Evolutionary conservation across 768 basidiomycete species (phyloP).

Genomic region (Lactifluus subvellereus): DNA sequence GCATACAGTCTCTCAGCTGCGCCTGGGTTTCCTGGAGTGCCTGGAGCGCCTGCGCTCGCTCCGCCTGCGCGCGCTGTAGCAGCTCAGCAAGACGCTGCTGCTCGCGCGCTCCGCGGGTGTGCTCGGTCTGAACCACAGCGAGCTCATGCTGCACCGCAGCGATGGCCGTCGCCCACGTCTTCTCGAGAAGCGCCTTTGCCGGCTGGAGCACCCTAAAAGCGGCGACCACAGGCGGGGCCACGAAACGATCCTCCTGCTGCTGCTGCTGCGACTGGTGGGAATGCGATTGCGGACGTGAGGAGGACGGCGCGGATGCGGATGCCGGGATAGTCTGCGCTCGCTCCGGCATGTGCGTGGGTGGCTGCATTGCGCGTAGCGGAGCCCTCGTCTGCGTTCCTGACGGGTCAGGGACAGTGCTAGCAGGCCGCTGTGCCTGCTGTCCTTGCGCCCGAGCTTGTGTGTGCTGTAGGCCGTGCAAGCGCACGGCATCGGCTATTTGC

Average conservation of each 20-base stretch:
- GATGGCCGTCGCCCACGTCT: conserved; percentile 19
- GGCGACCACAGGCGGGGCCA: background rate
- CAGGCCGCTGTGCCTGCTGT: conserved; percentile 4
- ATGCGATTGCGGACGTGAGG: background rate
- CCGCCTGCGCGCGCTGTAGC: conserved; percentile 1
- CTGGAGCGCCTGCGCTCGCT: background rate
- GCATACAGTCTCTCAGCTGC: conserved; percentile 4
- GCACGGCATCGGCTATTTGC: background rate
- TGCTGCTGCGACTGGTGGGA: background rate
- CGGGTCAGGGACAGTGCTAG: background rate
- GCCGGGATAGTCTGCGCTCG: background rate
- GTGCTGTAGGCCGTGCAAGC: background rate
- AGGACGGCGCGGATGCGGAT: background rate
- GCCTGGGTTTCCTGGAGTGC: background rate
- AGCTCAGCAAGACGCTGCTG: background rate
- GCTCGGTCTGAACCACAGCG: background rate
- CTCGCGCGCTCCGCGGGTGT: background rate
- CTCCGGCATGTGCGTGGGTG: background rate
- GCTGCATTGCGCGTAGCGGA: background rate
- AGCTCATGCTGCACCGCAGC: conserved; percentile 12
- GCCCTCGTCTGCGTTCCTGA: conserved; percentile 3
- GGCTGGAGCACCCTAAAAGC: conserved; percentile 21
- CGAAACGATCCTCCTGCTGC: background rate
- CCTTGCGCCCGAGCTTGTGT: background rate
- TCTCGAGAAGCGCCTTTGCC: conserved; percentile 16